Percentiles rank a stretch among this genome's conserved stretches.
These are phyloP conservation scores for Arxiozyma slooffiae DNA, from an alignment of 1,139 yeast species.

Conservation along the genomic window DNA sequence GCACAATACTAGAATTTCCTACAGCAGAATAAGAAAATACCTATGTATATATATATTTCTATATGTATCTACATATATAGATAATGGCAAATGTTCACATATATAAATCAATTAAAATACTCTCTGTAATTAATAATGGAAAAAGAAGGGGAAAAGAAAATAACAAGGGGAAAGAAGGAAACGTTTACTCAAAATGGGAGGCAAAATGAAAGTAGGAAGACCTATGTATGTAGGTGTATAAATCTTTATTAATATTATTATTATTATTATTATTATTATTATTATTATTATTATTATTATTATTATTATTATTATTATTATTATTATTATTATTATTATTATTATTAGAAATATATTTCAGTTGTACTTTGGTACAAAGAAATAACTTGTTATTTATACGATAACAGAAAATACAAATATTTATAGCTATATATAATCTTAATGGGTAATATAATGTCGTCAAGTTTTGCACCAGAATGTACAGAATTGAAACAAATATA, in stretches of 20 bases:
- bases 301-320: too few relatives aligned
- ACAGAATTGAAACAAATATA: slow-evolving; percentile 74
- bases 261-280: too few relatives aligned
- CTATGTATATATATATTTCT: not conserved
- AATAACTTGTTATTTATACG: not conserved
- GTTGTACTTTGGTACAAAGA: not conserved
- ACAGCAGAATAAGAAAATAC: not conserved
- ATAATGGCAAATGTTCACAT: not conserved
- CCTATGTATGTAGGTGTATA: too few relatives aligned
- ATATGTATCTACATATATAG: not conserved
- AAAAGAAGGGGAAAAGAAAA: too few relatives aligned
- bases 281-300: too few relatives aligned
- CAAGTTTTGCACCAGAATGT: slow-evolving; percentile 93
- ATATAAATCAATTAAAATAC: too few relatives aligned
- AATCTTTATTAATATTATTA: too few relatives aligned
- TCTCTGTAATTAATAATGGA: too few relatives aligned
- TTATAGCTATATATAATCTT: not conserved
- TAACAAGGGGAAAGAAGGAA: not conserved
- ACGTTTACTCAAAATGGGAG: not conserved
- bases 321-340: too few relatives aligned
- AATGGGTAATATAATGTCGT: slow-evolving; percentile 81
- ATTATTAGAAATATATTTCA: too few relatives aligned
- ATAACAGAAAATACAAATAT: not conserved
- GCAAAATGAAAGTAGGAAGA: not conserved
- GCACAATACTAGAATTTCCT: slow-evolving; percentile 1